Evolutionary conservation across 148 eudicot species (phyloP).

Genomic region (Rhododendron simsii): DNA sequence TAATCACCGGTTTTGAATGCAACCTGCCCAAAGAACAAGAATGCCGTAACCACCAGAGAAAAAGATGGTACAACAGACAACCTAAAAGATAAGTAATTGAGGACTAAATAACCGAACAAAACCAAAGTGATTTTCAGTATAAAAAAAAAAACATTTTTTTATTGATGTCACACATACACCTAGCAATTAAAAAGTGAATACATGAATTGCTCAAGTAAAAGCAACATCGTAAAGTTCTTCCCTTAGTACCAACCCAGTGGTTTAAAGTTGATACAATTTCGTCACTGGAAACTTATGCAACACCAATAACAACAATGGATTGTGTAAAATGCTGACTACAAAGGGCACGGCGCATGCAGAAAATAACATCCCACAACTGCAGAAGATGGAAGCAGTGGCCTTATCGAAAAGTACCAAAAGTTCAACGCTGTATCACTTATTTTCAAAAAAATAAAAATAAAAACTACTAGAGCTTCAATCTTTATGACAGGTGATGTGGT

Average conservation of each 20-base stretch:
- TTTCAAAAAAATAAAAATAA: too few species aligned
- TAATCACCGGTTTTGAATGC: constrained; percentile 87
- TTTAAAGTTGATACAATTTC: not conserved
- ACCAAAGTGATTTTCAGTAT: not conserved
- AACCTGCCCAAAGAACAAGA: constrained; percentile 48
- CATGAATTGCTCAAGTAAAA: not conserved
- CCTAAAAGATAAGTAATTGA: not conserved
- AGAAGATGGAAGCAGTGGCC: not conserved
- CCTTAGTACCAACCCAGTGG: not conserved
- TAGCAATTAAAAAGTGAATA: not conserved
- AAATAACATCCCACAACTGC: not conserved
- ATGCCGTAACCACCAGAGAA: not conserved
- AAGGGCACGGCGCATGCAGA: not conserved
- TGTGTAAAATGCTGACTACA: not conserved
- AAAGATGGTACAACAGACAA: not conserved
- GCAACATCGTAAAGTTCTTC: not conserved
- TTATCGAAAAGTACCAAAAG: not conserved
- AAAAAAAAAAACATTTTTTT: not conserved
- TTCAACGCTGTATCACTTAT: not conserved
- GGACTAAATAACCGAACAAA: not conserved
- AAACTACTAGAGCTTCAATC: not conserved
- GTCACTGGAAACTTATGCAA: not conserved
- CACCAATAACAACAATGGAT: not conserved
- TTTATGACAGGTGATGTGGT: not conserved
- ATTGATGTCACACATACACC: not conserved